phyloP scores from a whole-genome alignment of 768 basidiomycete species.

The Phlegmacium glaucopus region DNA sequence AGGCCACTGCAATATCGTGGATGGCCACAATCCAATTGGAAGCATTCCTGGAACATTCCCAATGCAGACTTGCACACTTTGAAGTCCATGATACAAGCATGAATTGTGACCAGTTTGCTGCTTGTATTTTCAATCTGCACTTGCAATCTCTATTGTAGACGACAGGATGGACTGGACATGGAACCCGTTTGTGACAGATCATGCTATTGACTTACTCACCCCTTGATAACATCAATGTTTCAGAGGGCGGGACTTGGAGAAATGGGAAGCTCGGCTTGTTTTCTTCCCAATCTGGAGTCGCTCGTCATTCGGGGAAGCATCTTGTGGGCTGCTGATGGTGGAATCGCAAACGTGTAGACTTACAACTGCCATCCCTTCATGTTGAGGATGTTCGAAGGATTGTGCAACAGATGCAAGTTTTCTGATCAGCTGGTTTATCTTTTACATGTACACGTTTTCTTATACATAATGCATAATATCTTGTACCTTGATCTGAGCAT shows the following conservation, averaged over 20 bases:
- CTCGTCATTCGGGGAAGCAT: slow-evolving; percentile 28
- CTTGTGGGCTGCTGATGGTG: slow-evolving; percentile 27
- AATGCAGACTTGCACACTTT: slow-evolving; percentile 23
- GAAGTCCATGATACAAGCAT: slow-evolving; percentile 32
- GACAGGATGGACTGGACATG: slow-evolving; percentile 32
- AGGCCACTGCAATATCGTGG: background rate
- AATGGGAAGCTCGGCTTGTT: background rate
- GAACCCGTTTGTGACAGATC: slow-evolving; percentile 29
- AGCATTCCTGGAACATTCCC: slow-evolving; percentile 28
- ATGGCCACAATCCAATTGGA: slow-evolving; percentile 31
- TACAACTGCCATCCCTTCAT: slow-evolving; percentile 29
- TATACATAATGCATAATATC: no score
- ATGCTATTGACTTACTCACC: slow-evolving; percentile 26
- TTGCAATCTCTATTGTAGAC: slow-evolving; percentile 28
- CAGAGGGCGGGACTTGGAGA: background rate
- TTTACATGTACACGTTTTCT: no score
- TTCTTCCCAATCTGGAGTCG: slow-evolving; percentile 25
- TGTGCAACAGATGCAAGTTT: no score
- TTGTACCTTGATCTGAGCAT: background rate
- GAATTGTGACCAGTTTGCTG: slow-evolving; percentile 22
- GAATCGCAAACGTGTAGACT: slow-evolving; percentile 26
- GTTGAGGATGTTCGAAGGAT: slow-evolving; percentile 24
- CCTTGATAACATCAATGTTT: slow-evolving; percentile 1
- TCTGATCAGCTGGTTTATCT: no score
- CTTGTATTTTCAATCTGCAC: slow-evolving; percentile 23